Evolutionary conservation across 768 basidiomycete genomes (phyloP), one percentile per base, ranked within the genome.

Genomic region (Rhizopogon sp.): DNA sequence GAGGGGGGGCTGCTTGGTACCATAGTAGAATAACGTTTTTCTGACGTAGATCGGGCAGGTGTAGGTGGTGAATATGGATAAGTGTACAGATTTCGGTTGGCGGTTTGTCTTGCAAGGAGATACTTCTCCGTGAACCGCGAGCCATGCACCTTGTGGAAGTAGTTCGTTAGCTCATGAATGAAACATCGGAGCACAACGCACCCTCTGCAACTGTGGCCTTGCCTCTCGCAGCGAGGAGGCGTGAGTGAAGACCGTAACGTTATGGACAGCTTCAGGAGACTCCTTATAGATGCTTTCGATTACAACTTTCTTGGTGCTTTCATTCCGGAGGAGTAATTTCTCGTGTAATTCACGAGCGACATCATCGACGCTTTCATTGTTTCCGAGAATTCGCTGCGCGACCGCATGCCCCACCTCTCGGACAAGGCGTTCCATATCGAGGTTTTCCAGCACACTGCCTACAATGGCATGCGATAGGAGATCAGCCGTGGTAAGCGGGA

Each of bases 101-200:
- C 69, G 20, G 80, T 66, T 63, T 85, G 80, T 46, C 88, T 80
- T 33, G 87, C 84, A 61, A 85, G 82, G 28, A 95, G 80, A 70
- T 98, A 98, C 70, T 96, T 95, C 61, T 98, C 95, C 17, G 96
- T 98, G 75, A 98, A 96, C 3, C 96, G 88, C 41, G 93, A 91
- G n/a, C 92, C 93, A 47, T 87, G 84, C 45, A 97, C 90, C 94
- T 97, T 66, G 28, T 4, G 40, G 57, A 50, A 35, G 56, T 53
- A 52, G 35, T 28, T 39, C 29, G 43, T 29, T 2, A 11, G 22
- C 40, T 61, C 35, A 57, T 37, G 50, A 55, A 14, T 41, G 54
- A 33, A 43, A n/a, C 5, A 28, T 49, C 25, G 20, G 43, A 17
- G 13, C 1, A 43, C 29, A 41, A 68, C 78, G 57, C 66, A 93